Evolutionary conservation across 1,284 basidiomycete species (phyloP).

Genomic region (Tilletiaria anomala): DNA sequence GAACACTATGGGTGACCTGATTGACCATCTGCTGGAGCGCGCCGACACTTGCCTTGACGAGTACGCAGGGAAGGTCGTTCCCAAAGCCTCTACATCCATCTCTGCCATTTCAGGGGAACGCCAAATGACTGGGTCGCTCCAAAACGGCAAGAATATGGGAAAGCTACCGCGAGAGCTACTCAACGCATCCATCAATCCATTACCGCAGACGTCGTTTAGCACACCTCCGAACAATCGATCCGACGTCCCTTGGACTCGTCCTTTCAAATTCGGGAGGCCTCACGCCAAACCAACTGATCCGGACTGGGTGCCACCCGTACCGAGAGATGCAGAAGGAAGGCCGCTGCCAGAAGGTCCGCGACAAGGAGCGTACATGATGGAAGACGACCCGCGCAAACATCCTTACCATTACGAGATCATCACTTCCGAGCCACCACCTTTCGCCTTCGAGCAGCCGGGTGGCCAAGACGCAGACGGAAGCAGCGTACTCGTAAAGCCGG

Average conservation of each 20-base stretch:
- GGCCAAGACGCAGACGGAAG: constrained; percentile 32
- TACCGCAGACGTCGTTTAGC: constrained; percentile 27
- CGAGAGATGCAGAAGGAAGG: constrained; percentile 1
- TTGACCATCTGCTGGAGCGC: constrained; percentile 71
- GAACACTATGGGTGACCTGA: constrained; percentile 58
- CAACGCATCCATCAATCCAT: constrained; percentile 25
- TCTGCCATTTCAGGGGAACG: constrained; percentile 1
- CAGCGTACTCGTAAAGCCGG: constrained; percentile 53
- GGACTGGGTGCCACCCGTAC: constrained; percentile 7
- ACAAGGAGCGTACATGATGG: constrained; percentile 31
- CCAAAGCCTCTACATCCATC: constrained; percentile 32
- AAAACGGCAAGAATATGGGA: constrained; percentile 6
- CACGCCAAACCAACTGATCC: constrained; percentile 9
- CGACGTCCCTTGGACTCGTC: constrained; percentile 14
- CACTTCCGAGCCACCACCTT: constrained; percentile 10
- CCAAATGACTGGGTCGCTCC: constrained; percentile 6
- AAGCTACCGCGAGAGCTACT: constrained; percentile 22
- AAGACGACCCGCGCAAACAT: constrained; percentile 31
- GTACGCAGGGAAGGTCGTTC: constrained; percentile 56
- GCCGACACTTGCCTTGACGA: constrained; percentile 72
- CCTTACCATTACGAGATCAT: constrained; percentile 34
- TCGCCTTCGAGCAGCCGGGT: constrained; percentile 1
- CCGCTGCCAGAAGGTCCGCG: constrained; percentile 3
- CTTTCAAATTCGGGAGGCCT: constrained; percentile 28
- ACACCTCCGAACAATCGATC: constrained; percentile 28